Percentiles rank a stretch among this genome's conserved stretches.
Conservation (phyloP, 495 filamentous ascomycete genomes). For the Aspergillus cristatus region DNA sequence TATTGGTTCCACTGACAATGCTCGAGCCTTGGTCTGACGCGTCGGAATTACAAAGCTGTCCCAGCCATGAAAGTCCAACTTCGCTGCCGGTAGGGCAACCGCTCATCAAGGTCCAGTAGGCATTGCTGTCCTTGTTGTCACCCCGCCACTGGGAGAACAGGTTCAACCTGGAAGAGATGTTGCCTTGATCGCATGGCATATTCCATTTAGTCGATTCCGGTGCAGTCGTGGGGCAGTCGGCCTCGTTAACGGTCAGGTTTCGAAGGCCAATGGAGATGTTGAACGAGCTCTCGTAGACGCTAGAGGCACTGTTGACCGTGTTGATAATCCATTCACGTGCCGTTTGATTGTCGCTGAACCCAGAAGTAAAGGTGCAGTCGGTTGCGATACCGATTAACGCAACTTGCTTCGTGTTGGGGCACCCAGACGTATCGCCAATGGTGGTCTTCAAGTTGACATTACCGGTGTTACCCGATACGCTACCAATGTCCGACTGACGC, state of each 20-base stretch:
- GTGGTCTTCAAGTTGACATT: conserved; percentile 71
- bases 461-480: conserved; percentile 59
- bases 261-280: conserved; percentile 86
- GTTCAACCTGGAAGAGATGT: conserved; percentile 74
- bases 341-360: conserved; percentile 53
- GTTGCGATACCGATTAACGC: conserved; percentile 88
- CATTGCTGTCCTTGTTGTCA: conserved; percentile 60
- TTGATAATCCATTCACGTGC: conserved; percentile 66
- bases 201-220: conserved; percentile 71
- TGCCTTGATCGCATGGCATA: conserved; percentile 50
- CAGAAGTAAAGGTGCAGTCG: conserved; percentile 74
- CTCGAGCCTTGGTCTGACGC: conserved; percentile 41
- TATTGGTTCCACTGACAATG: conserved; percentile 75
- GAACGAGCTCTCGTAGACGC: conserved; percentile 80
- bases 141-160: conserved; percentile 86
- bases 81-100: conserved; percentile 78
- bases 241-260: conserved; percentile 68
- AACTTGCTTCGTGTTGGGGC: conserved; percentile 79
- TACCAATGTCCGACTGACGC: conserved; percentile 45
- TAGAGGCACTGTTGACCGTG: conserved; percentile 79
- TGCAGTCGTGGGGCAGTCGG: conserved; percentile 56
- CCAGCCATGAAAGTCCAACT: conserved; percentile 89
- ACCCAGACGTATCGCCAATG: conserved; percentile 77
- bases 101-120: conserved; percentile 89
- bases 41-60: conserved; percentile 68